phyloP scores from a whole-genome alignment of 1,284 basidiomycete species.

The Malassezia psittaci region DNA sequence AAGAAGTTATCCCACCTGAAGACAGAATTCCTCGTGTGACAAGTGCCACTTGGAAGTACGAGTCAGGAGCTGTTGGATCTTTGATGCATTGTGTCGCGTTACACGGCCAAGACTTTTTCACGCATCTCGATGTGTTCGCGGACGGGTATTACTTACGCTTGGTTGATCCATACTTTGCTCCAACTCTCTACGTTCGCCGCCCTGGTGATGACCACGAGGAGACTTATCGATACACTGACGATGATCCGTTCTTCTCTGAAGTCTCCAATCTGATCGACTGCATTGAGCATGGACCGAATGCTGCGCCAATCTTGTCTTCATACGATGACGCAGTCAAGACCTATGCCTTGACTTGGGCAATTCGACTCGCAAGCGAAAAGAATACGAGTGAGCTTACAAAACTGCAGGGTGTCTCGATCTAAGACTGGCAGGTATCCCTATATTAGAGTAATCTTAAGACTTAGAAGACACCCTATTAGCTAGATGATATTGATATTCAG shows the following conservation, averaged over 20 bases:
- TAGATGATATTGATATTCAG: too few species aligned
- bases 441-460: too few species aligned
- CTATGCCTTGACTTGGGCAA: conserved; percentile 20
- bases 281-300: conserved; percentile 33
- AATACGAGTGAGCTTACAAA: background rate
- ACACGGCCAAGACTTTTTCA: conserved; percentile 43
- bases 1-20: conserved; percentile 58
- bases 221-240: conserved; percentile 40
- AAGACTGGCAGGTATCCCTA: background rate
- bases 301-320: conserved; percentile 4
- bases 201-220: conserved; percentile 44
- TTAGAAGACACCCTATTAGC: too few species aligned
- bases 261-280: conserved; percentile 40
- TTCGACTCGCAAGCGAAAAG: conserved; percentile 15
- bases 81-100: conserved; percentile 44
- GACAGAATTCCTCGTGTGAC: conserved; percentile 43
- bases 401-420: background rate
- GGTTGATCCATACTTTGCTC: conserved; percentile 45
- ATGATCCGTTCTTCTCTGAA: conserved; percentile 47
- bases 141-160: conserved; percentile 42
- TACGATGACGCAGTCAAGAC: conserved; percentile 17
- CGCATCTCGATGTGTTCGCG: conserved; percentile 40
- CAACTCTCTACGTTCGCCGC: conserved; percentile 42
- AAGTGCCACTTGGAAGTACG: conserved; percentile 45
- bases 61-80: conserved; percentile 40